Base-by-base conservation (phyloP, 1,284 basidiomycete species). In the Microbotryomycetes sp. region DNA sequence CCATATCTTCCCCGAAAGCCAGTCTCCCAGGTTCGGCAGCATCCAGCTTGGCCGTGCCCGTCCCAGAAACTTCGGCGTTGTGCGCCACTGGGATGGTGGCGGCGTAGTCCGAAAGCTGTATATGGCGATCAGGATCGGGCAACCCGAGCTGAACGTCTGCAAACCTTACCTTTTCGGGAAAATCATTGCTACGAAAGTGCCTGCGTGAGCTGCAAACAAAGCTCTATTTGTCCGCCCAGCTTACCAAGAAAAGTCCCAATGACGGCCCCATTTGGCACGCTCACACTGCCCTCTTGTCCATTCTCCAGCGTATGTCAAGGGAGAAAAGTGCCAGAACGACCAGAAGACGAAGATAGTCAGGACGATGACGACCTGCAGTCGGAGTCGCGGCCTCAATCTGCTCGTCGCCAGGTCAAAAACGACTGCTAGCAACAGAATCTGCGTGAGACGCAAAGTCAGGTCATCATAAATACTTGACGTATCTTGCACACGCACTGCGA, bases 221-320 rank as follows among this genome's bases (percentile, higher is more conserved):
- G n/a, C n/a, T n/a, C n/a, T n/a, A n/a, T n/a, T n/a, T n/a, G n/a
- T n/a, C n/a, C n/a, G n/a, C n/a, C n/a, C n/a, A n/a, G 70, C 86
- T 61, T 72, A 88, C 85, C 93, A 97, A 59, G 85, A 83, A 74
- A 98, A 97, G 76, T 99, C 96, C 94, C 96, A 98, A 2, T 84
- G 87, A 78, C 86, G 89, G 57, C 92, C 71, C 89, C 90, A 92
- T 72, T 85, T 85, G 5, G 91, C 86, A 50, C 79, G 81, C 62
- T 83, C 76, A 73, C 94, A 98, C 63, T 88, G 81, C 13, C 73
- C 73, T 75, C 81, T 86, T 29, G 92, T 98, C 96, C 96, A 98
- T 0, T 83, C 80, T 21, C 77, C 82, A 0, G 90, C 96, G 74
- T 98, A 98, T 0, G 83, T 80, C 52, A 98, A 75, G 0, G 94